Base-by-base conservation (phyloP, 140 eudicot genomes). In the Anethum foeniculum region DNA sequence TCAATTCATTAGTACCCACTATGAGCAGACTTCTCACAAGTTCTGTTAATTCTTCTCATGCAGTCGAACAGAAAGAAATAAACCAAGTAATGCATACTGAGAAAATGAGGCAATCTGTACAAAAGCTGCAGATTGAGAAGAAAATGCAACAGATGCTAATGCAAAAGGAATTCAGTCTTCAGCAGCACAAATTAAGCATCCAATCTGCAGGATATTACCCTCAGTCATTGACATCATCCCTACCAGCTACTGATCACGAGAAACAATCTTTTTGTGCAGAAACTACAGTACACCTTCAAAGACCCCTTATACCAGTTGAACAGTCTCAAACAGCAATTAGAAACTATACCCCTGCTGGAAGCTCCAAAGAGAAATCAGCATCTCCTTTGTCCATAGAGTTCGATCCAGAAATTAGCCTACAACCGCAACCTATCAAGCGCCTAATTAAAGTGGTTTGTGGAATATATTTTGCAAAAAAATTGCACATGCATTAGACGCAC, bases 31-130 rank as follows among this genome's bases (percentile, higher is more conserved):
- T 79, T 32, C 71, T 78, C 28, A 67, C 85, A 79, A 78, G 62
- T 72, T 25, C 76, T 65, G 60, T 77, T n/a, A 56, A 71, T 60
- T 56, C 84, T 76, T 79, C 86, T 75, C 82, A 34, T 43, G 34
- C 4, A 27, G 16, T 74, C 15, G 44, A 74, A 12, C 58, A 74
- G 16, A 44, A 74, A 74, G 36, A 11, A 12, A 41, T 4, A 49
- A 68, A 74, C 34, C 83, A 69, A 48, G 83, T 28, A 27, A 12
- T 72, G 67, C 78, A 78, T 39, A 38, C 48, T 7, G 89, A 64
- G 8, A 87, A 78, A n/a, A 27, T 64, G 86, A 82, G 58, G 58
- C 89, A 80, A 39, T 79, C 86, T 0, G 67, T 80, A 76, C 85
- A 36, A 15, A 77, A 82, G 44, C 8, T 48, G 25, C 30, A 6